Base-by-base conservation (phyloP, 495 filamentous ascomycete species). In the Penicillium odoratum region DNA sequence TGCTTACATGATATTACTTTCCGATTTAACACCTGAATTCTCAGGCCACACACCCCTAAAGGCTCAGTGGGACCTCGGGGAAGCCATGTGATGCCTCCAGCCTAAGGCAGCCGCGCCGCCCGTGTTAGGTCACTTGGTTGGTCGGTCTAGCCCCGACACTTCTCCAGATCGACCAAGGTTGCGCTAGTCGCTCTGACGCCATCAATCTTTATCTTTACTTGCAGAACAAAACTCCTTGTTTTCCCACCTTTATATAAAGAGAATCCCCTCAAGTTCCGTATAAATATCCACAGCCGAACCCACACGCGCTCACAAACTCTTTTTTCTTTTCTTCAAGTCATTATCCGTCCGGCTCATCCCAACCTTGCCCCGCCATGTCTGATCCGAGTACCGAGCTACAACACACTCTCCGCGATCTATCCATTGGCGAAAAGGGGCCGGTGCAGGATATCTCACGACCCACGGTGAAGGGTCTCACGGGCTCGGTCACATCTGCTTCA, bases 351-450 rank as follows among this genome's bases (percentile, higher is more conserved):
- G 38, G 38, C 15, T 15, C 38, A 15, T 40, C 38, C 11, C 38
- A 40, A 40, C 38, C 21, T 13, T 29, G 40, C 49, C 51, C 40
- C 57, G 47, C 55, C 48, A 69, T 69, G 67, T 67, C 67, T 57
- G 64, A 69, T 52, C 64, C 64, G 18, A 30, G 62, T 34, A 43
- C 53, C 53, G 78, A 79, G 57, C 68, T 80, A 44, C 73, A 82
- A 58, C 69, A 74, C 28, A 78, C 75, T 26, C 68, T 81, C 25
- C 70, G 74, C 53, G 56, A 67, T 34, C 75, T 86, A 42, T 68
- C 75, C 56, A 76, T 83, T 62, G 63, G 65, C 55, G 62, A 66
- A 56, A 72, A 71, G 47, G 70, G 69, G 16, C 69, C 69, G 29
- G 59, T 71, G 16, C 71, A 66, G 38, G 73, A 78, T 36, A 64